These are phyloP conservation scores for Suhomyces choctaworum DNA, from an alignment of 1,139 yeast genomes.

Conservation along the genomic window DNA sequence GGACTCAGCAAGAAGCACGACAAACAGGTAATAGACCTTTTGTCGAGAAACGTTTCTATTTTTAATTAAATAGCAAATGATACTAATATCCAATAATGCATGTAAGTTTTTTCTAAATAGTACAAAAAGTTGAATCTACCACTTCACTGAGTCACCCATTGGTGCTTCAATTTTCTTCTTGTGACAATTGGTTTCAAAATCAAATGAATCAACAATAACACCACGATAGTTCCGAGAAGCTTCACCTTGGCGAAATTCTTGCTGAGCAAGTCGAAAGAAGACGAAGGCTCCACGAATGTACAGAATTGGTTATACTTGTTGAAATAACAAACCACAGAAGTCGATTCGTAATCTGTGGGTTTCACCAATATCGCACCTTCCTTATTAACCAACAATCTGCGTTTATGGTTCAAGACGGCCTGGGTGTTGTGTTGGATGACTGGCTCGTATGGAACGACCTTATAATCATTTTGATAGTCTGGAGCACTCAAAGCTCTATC, in stretches of 20 bases:
- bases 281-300: slow-evolving; percentile 76
- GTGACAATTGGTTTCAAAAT: slow-evolving; percentile 23
- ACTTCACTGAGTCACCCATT: slow-evolving; percentile 17
- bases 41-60: slow-evolving; percentile 20
- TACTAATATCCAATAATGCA: too few species aligned
- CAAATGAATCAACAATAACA: slow-evolving; percentile 45
- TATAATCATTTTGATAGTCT: slow-evolving; percentile 59
- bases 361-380: slow-evolving; percentile 45
- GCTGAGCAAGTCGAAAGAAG: slow-evolving; percentile 76
- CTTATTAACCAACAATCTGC: slow-evolving; percentile 39
- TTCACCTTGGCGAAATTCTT: slow-evolving; percentile 66
- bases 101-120: neutral
- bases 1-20: slow-evolving; percentile 26
- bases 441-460: slow-evolving; percentile 67
- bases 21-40: slow-evolving; percentile 25
- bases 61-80: too few species aligned
- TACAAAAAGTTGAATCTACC: neutral
- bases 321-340: slow-evolving; percentile 66
- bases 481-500: slow-evolving; percentile 54
- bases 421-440: slow-evolving; percentile 51
- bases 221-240: slow-evolving; percentile 59
- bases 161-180: slow-evolving; percentile 22
- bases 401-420: slow-evolving; percentile 40
- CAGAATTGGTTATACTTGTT: slow-evolving; percentile 72
- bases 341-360: slow-evolving; percentile 79